Conservation (phyloP, 345 rosid species). For the Eucalyptus globulus region DNA sequence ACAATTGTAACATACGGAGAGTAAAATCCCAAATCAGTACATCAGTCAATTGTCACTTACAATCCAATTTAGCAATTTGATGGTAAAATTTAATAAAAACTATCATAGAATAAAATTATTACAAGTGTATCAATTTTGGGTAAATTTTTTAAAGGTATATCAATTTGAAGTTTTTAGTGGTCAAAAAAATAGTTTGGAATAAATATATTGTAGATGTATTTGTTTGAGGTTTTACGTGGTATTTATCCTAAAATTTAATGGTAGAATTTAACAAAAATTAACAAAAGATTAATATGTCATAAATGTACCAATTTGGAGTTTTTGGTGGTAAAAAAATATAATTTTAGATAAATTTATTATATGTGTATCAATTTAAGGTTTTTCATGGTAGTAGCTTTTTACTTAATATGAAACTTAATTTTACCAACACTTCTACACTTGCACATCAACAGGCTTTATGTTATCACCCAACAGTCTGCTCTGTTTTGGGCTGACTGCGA, state of each 20-base stretch:
- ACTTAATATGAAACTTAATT: not conserved
- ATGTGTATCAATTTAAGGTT: accelerated
- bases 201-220: accelerated
- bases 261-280: too few species aligned
- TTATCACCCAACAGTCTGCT: not conserved
- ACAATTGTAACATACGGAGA: accelerated
- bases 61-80: accelerated
- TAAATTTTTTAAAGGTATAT: too few species aligned
- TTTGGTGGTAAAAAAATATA: accelerated
- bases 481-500: not conserved
- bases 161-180: accelerated
- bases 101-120: accelerated
- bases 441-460: not conserved
- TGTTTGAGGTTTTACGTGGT: too few species aligned
- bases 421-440: not conserved
- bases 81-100: too few species aligned
- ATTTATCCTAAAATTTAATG: too few species aligned
- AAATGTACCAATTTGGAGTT: accelerated
- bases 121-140: accelerated
- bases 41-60: too few species aligned
- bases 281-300: accelerated
- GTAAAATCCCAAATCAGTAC: accelerated
- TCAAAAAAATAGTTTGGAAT: accelerated
- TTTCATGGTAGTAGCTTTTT: accelerated
- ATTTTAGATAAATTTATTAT: accelerated